Evolutionary conservation across 2,329 filamentous ascomycete genomes (phyloP).

Genomic region (Aspergillus aculeatus): DNA sequence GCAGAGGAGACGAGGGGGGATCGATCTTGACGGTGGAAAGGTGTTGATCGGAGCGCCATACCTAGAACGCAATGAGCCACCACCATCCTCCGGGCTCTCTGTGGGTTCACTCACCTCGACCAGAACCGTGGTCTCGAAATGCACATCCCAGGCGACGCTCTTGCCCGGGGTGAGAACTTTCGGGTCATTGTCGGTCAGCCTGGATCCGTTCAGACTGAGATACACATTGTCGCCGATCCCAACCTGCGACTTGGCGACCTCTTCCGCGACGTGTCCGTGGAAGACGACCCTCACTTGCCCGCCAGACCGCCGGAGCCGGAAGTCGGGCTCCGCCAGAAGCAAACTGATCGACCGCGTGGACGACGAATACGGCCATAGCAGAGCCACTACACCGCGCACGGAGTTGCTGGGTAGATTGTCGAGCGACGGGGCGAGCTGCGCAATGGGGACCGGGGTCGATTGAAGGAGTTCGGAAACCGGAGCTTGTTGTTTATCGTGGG

Average conservation of each 20-base stretch:
- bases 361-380: constrained; percentile 89
- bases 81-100: neutral
- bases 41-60: constrained; percentile 25
- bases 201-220: constrained; percentile 66
- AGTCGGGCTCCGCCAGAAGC: constrained; percentile 79
- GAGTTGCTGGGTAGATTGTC: constrained; percentile 28
- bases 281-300: constrained; percentile 83
- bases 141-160: constrained; percentile 58
- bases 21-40: constrained; percentile 53
- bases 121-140: constrained; percentile 41
- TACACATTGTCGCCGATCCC: constrained; percentile 76
- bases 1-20: constrained; percentile 34
- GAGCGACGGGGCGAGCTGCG: constrained; percentile 40
- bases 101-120: constrained; percentile 31
- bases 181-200: constrained; percentile 59
- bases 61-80: constrained; percentile 21
- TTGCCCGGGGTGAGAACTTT: constrained; percentile 55
- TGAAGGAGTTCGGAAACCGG: constrained; percentile 23
- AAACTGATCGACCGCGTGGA: constrained; percentile 72
- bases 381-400: constrained; percentile 71
- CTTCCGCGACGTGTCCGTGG: constrained; percentile 66
- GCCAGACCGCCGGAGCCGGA: constrained; percentile 70
- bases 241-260: constrained; percentile 64
- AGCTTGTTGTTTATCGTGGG: constrained; percentile 20
- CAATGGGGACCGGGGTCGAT: constrained; percentile 38